Evolutionary conservation across 495 filamentous ascomycete species (phyloP), one percentile per base, ranked within the genome.

Genomic region (Delitschia confertaspora): DNA sequence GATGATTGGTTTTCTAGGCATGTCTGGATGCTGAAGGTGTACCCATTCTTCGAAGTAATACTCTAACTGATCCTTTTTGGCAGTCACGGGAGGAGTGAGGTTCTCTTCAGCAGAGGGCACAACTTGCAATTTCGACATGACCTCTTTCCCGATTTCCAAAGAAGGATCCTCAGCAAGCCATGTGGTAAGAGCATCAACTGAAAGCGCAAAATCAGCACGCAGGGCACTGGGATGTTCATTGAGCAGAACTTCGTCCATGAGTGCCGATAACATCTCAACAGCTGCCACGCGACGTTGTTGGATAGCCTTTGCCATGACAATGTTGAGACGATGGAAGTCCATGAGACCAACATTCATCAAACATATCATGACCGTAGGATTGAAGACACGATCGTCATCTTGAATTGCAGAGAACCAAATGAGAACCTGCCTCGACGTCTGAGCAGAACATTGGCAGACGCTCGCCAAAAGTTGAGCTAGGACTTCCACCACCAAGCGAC

Each of bases 31-130:
- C 61, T 82, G 87, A 11, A 96, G 72, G 27, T 80, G 76, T 42
- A 87, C 73, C 91, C 91, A 99, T 60, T 96, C 91, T 7, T 81
- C 83, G 59, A 99, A 94, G 30, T 93, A 72, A 57, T 96, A 96
- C 54, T 93, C 83, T 65, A 95, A 76, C 52, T 94, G 88, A 38
- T 89, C 82, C 32, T 76, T 74, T 54, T 78, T 78, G 10, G 51
- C 49, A 20, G 53, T 38, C 7, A 48, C 25, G 17, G 60, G 53
- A 13, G 59, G 62, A 3, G 55, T 59, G 19, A 55, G 52, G 4
- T 55, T 45, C 24, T 51, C 50, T 11, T 59, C 59, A 5, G 19
- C 26, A 16, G 41, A 25, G 2, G 42, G 42, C 4, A 23, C 17
- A 5, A 57, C 33, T 42, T 61, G 74, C 31, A 95, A 66, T 53